phyloP scores from a whole-genome alignment of 2,329 filamentous ascomycete species.

The Ophiostoma tasmaniense region DNA sequence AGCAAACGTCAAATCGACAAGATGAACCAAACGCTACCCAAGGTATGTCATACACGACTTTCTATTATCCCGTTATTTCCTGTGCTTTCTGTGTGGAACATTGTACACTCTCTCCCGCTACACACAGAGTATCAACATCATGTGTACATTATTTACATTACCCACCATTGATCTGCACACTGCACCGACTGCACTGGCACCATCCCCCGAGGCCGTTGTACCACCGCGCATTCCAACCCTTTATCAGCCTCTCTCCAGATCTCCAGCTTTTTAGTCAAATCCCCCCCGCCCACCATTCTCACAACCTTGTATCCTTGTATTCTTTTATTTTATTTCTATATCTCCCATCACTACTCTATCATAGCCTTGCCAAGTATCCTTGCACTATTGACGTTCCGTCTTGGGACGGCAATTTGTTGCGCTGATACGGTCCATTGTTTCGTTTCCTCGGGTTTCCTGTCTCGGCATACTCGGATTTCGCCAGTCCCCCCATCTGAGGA shows the following conservation, averaged over 20 bases:
- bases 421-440: background rate
- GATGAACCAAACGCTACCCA: conserved; percentile 9
- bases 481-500: background rate
- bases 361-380: background rate
- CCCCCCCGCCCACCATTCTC: background rate
- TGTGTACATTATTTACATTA: too few species aligned
- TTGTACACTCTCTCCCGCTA: background rate
- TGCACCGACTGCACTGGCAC: background rate
- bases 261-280: background rate
- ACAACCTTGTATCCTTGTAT: background rate
- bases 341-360: background rate
- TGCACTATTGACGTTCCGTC: background rate
- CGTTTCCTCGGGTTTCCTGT: conserved; percentile 3
- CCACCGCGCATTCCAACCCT: background rate
- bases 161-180: background rate
- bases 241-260: background rate
- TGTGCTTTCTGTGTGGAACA: background rate
- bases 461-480: background rate
- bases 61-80: background rate
- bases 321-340: background rate
- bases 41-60: conserved; percentile 4
- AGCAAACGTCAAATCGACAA: background rate
- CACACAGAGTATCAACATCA: background rate
- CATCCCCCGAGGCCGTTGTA: background rate
- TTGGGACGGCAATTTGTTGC: background rate